Base-by-base conservation (phyloP, 306 rosid genomes). In the Cicer yamashitae region DNA sequence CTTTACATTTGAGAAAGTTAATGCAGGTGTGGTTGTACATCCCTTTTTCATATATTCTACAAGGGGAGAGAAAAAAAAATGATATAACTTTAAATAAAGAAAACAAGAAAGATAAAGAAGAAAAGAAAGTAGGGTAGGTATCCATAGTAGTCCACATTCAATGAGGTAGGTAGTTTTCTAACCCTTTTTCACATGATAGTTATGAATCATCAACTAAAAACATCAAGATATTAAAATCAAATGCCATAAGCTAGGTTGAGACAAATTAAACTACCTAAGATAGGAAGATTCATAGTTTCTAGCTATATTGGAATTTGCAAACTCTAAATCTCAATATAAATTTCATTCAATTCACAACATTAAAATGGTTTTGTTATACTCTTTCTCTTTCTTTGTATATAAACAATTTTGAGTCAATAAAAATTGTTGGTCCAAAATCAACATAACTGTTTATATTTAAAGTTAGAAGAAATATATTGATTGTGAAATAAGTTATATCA, bases 141-240 rank as follows among this genome's bases (percentile, higher is more conserved):
- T 50, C 14, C 66, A 47, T 65, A 9, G 25, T 44, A 44, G 54
- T 25, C 67, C 73, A 63, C 50, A 52, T 80, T 81, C 59, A 51
- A 71, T 70, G 75, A 47, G 64, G 71, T 48, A 54, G 81, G 78
- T 53, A 48, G 68, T 45, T 79, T 81, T 77, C 40, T 71, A 78
- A 58, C 39, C 73, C 60, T 57, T 79, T 82, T 82, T 71, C 86
- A 86, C 84, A 80, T 64, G 75, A 75, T 57, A 56, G 11, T 58
- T 52, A 50, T 58, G 77, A 76, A 76, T 53, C 59, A 40, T 12
- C 58, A 40, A n/a, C 78, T 67, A 66, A 63, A 6, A 78, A 61
- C 20, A 63, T 64, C 48, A 62, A 63, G 18, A 34, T 34, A 60
- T 58, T 39, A 22, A 58, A 58, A 22, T 7, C 13, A 30, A 9